phyloP scores from a whole-genome alignment of 257 asterid genomes.

The Solanum megistacrolobum region DNA sequence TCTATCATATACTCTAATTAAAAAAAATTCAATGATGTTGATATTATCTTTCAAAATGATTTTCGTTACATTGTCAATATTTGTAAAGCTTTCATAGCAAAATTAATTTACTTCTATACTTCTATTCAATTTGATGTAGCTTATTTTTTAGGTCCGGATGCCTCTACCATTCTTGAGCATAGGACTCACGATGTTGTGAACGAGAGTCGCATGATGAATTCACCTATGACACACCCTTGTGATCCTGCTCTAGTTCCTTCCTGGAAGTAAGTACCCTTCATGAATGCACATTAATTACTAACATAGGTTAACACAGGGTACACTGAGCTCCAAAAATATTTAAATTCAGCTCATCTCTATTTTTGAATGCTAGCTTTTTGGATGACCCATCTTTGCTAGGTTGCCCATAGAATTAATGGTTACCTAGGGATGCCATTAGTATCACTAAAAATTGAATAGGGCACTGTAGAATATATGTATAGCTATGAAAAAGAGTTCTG shows the following conservation, averaged over 20 bases:
- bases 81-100: neutral
- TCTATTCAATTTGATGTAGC: neutral
- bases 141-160: constrained; percentile 22
- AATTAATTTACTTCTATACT: neutral
- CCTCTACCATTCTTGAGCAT: neutral
- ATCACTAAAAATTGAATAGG: neutral
- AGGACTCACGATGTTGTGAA: constrained; percentile 7
- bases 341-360: neutral
- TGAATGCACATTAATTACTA: neutral
- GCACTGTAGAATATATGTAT: neutral
- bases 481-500: neutral
- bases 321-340: neutral
- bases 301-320: neutral
- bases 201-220: neutral
- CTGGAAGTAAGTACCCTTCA: constrained; percentile 51
- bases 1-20: neutral
- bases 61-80: neutral
- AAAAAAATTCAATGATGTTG: neutral
- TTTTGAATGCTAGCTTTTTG: neutral
- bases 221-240: constrained; percentile 1
- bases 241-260: constrained; percentile 33
- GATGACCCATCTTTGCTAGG: neutral
- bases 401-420: neutral
- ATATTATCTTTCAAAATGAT: neutral
- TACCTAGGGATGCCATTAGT: neutral